A percentile compares a stretch with the other conserved stretches of the same genome.
Evolutionary conservation across 2,329 filamentous ascomycete genomes (phyloP).

Genomic region (Dryadomyces sulphureus): DNA sequence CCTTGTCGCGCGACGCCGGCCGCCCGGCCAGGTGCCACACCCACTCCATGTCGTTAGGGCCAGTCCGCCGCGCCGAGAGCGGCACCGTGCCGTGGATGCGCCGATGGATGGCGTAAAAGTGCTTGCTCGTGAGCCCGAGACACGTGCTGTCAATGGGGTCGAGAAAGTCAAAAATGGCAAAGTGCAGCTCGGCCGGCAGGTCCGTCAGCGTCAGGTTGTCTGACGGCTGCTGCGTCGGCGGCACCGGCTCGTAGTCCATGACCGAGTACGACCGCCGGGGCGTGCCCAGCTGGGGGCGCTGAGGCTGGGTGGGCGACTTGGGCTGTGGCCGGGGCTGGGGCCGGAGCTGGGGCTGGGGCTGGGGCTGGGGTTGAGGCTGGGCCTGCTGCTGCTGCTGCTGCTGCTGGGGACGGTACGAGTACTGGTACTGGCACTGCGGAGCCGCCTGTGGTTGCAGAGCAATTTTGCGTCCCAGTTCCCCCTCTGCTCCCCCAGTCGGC

Average conservation of each 20-base stretch:
- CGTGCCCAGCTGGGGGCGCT: constrained; percentile 14
- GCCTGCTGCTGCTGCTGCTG: background rate
- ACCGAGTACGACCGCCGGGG: constrained; percentile 44
- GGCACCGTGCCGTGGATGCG: constrained; percentile 41
- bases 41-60: constrained; percentile 49
- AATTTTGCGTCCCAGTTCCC: too few relatives aligned
- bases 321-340: background rate
- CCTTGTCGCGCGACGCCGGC: background rate
- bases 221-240: constrained; percentile 32
- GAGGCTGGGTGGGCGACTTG: background rate
- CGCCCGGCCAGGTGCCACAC: constrained; percentile 42
- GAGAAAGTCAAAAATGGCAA: constrained; percentile 44
- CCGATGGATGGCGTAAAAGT: constrained; percentile 44
- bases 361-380: background rate
- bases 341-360: background rate
- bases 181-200: constrained; percentile 45
- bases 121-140: constrained; percentile 41
- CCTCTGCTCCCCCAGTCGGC: too few relatives aligned
- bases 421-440: background rate
- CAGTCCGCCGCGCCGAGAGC: constrained; percentile 39
- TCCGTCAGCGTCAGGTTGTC: constrained; percentile 30
- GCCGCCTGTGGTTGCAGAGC: background rate
- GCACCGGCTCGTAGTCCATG: constrained; percentile 43
- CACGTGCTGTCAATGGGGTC: constrained; percentile 51
- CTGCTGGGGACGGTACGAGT: background rate